Conservation (phyloP, 495 filamentous ascomycete genomes). For the Aspergillus panamensis region DNA sequence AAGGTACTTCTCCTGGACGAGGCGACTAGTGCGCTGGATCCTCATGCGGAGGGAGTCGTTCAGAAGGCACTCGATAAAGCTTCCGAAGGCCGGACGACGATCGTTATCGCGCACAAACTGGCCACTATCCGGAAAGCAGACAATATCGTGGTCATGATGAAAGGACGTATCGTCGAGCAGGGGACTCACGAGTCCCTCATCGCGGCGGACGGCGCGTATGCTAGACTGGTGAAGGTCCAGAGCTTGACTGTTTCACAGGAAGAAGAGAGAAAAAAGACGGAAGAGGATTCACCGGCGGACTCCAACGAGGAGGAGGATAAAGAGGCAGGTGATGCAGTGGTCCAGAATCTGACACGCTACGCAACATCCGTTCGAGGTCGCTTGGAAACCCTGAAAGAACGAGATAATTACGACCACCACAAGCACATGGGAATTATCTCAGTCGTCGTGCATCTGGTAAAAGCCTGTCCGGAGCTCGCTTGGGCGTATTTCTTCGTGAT, state of each 20-base stretch:
- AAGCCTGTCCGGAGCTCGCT: constrained; percentile 15
- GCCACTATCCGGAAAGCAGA: constrained; percentile 82
- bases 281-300: background rate
- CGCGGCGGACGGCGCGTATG: background rate
- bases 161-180: constrained; percentile 75
- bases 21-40: constrained; percentile 82
- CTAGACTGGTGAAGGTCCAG: background rate
- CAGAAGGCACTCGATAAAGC: constrained; percentile 79
- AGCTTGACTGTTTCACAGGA: background rate
- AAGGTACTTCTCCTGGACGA: constrained; percentile 87
- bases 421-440: constrained; percentile 16
- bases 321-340: constrained; percentile 50
- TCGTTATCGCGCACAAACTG: constrained; percentile 82
- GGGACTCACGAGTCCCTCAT: constrained; percentile 37
- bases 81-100: constrained; percentile 73
- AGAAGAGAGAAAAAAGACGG: background rate
- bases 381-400: constrained; percentile 8
- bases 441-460: constrained; percentile 10
- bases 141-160: constrained; percentile 83
- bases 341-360: constrained; percentile 2
- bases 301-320: background rate
- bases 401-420: constrained; percentile 21
- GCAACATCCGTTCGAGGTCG: constrained; percentile 6
- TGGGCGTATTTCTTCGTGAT: constrained; percentile 13
- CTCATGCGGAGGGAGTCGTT: constrained; percentile 78